phyloP scores from a whole-genome alignment of 2,329 filamentous ascomycete species.

The Huntiella decipiens region DNA sequence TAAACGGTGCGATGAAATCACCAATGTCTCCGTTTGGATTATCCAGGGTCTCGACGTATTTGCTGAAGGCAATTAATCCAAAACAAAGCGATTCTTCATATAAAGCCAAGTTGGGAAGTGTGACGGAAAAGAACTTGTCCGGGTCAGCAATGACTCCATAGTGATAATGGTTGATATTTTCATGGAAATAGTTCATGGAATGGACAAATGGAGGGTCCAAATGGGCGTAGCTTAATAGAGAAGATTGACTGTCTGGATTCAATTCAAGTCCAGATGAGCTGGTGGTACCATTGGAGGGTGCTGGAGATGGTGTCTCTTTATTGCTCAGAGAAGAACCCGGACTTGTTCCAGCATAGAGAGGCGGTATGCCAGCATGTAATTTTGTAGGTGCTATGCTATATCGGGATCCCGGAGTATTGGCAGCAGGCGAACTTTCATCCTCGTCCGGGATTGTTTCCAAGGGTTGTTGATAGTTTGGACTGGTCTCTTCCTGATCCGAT shows the following conservation, averaged over 20 bases:
- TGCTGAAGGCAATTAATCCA: slow-evolving; percentile 70
- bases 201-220: slow-evolving; percentile 53
- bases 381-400: slow-evolving; percentile 12
- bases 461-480: too few relatives aligned
- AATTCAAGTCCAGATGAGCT: slow-evolving; percentile 6
- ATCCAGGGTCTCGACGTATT: slow-evolving; percentile 63
- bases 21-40: slow-evolving; percentile 54
- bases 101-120: slow-evolving; percentile 53
- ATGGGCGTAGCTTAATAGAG: slow-evolving; percentile 29
- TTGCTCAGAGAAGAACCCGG: slow-evolving; percentile 18
- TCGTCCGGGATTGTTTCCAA: slow-evolving; percentile 37
- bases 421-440: slow-evolving; percentile 21
- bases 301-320: slow-evolving; percentile 5
- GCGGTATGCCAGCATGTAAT: slow-evolving; percentile 11
- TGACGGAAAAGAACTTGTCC: slow-evolving; percentile 53
- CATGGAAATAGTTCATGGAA: slow-evolving; percentile 60
- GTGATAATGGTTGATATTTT: slow-evolving; percentile 63
- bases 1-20: slow-evolving; percentile 77
- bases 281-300: slow-evolving; percentile 5
- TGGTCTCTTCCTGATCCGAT: too few relatives aligned
- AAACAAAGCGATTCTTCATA: slow-evolving; percentile 64
- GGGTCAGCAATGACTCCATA: slow-evolving; percentile 59
- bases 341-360: slow-evolving; percentile 17
- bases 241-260: neutral
- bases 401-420: slow-evolving; percentile 14